Percentiles rank a stretch among this genome's conserved stretches.
Evolutionary conservation across 1,284 basidiomycete species (phyloP).

Genomic region (Porphyrellus sp.): DNA sequence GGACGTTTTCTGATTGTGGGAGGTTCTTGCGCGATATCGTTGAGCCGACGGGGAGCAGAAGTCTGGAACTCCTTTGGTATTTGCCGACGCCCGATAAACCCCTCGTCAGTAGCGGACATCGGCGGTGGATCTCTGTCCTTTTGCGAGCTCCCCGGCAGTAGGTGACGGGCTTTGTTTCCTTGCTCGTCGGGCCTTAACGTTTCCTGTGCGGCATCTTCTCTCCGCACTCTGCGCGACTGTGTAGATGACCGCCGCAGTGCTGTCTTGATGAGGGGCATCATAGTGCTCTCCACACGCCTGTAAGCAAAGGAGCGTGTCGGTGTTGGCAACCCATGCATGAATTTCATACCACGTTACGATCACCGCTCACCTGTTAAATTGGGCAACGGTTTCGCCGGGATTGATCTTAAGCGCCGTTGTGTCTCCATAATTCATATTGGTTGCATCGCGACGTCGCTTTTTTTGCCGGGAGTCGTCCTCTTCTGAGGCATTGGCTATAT

Average conservation of each 20-base stretch:
- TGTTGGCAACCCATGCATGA: slow-evolving; percentile 7
- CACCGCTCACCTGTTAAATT: slow-evolving; percentile 64
- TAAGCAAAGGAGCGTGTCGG: slow-evolving; percentile 3
- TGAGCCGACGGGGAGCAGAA: slow-evolving; percentile 61
- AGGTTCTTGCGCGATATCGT: slow-evolving; percentile 67
- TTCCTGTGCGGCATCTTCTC: slow-evolving; percentile 38
- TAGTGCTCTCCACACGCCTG: slow-evolving; percentile 68
- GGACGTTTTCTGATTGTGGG: slow-evolving; percentile 48
- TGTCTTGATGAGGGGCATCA: slow-evolving; percentile 58
- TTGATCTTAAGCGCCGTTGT: slow-evolving; percentile 46
- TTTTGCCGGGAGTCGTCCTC: slow-evolving; percentile 36
- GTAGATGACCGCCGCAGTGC: slow-evolving; percentile 60
- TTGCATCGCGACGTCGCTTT: slow-evolving; percentile 33
- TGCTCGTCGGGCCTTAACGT: slow-evolving; percentile 17
- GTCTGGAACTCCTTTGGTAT: slow-evolving; percentile 55
- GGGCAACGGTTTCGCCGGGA: slow-evolving; percentile 65
- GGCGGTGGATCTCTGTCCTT: slow-evolving; percentile 18
- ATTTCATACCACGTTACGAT: slow-evolving; percentile 6
- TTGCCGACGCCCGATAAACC: slow-evolving; percentile 30
- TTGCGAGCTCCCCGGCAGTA: slow-evolving; percentile 13
- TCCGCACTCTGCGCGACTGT: slow-evolving; percentile 45
- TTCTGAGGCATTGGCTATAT: slow-evolving; percentile 33
- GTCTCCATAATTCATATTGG: slow-evolving; percentile 23
- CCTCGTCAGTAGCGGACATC: slow-evolving; percentile 3
- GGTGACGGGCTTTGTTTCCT: slow-evolving; percentile 17